Evolutionary conservation across 23 red algal species (phyloP), one percentile per base, ranked within the genome.

Genomic region (Agarophyton chilense): DNA sequence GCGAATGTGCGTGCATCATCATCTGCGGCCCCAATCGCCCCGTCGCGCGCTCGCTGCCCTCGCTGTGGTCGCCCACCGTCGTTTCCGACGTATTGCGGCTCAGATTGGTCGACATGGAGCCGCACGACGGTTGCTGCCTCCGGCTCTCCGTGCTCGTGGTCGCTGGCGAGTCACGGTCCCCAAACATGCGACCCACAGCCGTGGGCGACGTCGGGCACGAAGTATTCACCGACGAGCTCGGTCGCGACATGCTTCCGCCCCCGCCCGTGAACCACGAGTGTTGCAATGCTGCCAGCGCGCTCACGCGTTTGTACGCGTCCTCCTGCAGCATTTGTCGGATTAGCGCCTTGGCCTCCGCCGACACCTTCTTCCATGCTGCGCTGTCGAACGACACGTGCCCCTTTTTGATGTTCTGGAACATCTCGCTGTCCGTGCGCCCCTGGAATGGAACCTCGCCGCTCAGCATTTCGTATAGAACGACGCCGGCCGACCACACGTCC

Each of bases 401-500:
- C 35, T 38, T 58, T 12, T 84, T 75, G 63, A 93, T 83, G 41
- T 81, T 85, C 42, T 91, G 66, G 40, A 93, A 63, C 38, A 91
- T 75, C 57, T 80, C 84, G 19, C 66, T 35, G 67, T 74, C 84
- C 13, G 67, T 78, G 62, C 49, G 56, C 28, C 84, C 93, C 14
- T 77, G 45, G 73, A 98, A 98, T 18, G 96, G 96, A 14, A 54
- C 38, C 34, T 94, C 89, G 44, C 96, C 96, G 52, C 70, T 65
- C 24, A 98, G 78, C 89, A 93, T 95, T 8, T 83, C 84, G 81
- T 98, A 95, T 56, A 98, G 57, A 17, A 98, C 72, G 16, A 98
- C 93, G n/a, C 96, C 96, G 21, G 73, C 83, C 14, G 86, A 88
- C 96, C 96, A 98, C 52, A 98, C 68, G 60, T 98, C 96, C 13